These are phyloP conservation scores for Millerozyma miso DNA, from an alignment of 805 yeast genomes.

Conservation along the genomic window DNA sequence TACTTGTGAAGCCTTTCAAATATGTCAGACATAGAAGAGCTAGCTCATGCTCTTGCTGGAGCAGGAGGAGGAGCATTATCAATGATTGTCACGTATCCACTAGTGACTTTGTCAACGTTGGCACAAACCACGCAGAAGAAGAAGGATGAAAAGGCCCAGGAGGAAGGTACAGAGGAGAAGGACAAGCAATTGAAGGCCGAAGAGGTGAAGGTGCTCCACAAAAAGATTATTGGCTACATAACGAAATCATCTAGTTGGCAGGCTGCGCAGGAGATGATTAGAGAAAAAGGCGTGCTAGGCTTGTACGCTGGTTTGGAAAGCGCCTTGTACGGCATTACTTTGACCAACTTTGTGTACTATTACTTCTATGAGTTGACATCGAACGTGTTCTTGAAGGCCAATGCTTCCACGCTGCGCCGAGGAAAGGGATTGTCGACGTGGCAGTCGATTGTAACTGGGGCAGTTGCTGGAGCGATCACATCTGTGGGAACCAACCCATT, in stretches of 20 bases:
- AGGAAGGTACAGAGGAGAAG: conserved; percentile 2
- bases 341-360: conserved; percentile 85
- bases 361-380: conserved; percentile 80
- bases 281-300: conserved; percentile 60
- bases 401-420: conserved; percentile 19
- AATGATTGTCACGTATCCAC: conserved; percentile 84
- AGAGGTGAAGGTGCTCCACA: conserved; percentile 11
- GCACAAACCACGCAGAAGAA: conserved; percentile 64
- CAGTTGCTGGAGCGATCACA: conserved; percentile 84
- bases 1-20: not conserved
- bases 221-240: conserved; percentile 12
- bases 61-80: conserved; percentile 91
- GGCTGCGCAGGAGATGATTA: conserved; percentile 40
- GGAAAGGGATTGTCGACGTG: conserved; percentile 48
- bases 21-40: conserved; percentile 40
- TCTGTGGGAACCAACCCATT: conserved; percentile 81
- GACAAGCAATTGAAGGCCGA: not conserved
- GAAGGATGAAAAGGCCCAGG: conserved; percentile 13
- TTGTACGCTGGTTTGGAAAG: conserved; percentile 84
- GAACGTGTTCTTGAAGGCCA: conserved; percentile 39
- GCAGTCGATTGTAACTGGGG: conserved; percentile 74
- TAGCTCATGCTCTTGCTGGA: conserved; percentile 92
- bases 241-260: conserved; percentile 14
- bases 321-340: conserved; percentile 79
- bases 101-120: conserved; percentile 79